These are phyloP conservation scores for Cryptosporidium ryanae DNA, from an alignment of 169 alveolate genomes.

Conservation along the genomic window DNA sequence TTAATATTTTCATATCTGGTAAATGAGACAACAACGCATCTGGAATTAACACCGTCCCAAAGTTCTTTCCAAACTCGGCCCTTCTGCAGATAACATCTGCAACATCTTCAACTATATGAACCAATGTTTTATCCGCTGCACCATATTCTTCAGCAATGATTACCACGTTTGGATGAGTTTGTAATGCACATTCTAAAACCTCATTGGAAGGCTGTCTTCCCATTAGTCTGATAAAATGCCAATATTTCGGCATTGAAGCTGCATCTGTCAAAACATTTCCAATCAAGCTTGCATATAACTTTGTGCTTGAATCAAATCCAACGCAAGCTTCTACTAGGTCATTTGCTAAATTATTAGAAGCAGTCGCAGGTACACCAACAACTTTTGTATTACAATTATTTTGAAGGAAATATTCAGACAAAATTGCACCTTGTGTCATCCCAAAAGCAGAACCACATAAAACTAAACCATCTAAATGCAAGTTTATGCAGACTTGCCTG, in stretches of 20 bases:
- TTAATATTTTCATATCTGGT: constrained; percentile 91
- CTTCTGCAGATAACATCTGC: constrained; percentile 95
- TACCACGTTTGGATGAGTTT: constrained; percentile 96
- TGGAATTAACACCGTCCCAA: constrained; percentile 96
- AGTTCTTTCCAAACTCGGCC: constrained; percentile 92
- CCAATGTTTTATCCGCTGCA: constrained; percentile 93
- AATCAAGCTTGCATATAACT: constrained; percentile 94
- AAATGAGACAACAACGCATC: constrained; percentile 95
- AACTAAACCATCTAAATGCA: constrained; percentile 93
- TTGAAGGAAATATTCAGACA: constrained; percentile 90
- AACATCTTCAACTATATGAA: constrained; percentile 93
- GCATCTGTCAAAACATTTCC: constrained; percentile 98
- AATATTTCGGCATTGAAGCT: constrained; percentile 97
- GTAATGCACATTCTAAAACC: constrained; percentile 94
- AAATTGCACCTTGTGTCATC: constrained; percentile 92
- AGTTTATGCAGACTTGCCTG: constrained; percentile 77
- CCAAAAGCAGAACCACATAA: constrained; percentile 96
- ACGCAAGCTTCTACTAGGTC: constrained; percentile 92
- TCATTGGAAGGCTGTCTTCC: constrained; percentile 97
- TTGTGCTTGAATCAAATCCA: constrained; percentile 97
- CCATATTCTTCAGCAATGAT: constrained; percentile 96
- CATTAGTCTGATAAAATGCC: constrained; percentile 97
- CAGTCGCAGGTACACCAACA: constrained; percentile 96
- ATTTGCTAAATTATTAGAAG: constrained; percentile 92
- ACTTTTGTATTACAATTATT: constrained; percentile 89